Percentiles rank a stretch among this genome's conserved stretches.
Evolutionary conservation across 345 rosid genomes (phyloP).

Genomic region (Fremontodendron californicum): DNA sequence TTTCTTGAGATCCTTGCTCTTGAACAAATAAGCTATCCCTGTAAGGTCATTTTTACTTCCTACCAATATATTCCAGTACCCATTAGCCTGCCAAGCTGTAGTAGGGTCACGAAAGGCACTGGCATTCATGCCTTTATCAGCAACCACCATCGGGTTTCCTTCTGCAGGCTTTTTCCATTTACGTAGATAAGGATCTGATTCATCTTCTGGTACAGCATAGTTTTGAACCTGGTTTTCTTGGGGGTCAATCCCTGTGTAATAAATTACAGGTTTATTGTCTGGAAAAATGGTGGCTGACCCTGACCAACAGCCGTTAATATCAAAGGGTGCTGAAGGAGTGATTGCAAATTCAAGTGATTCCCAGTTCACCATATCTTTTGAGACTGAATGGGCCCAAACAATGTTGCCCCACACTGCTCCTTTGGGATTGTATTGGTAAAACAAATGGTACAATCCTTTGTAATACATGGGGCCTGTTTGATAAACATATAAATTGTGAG

Average conservation of each 20-base stretch:
- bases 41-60: slow-evolving; percentile 44
- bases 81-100: slow-evolving; percentile 61
- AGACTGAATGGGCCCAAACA: slow-evolving; percentile 92
- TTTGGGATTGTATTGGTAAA: slow-evolving; percentile 84
- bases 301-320: slow-evolving; percentile 75
- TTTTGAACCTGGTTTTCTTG: slow-evolving; percentile 50
- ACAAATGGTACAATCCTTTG: slow-evolving; percentile 73
- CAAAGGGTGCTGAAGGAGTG: slow-evolving; percentile 62
- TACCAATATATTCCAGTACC: slow-evolving; percentile 55
- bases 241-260: slow-evolving; percentile 66
- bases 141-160: slow-evolving; percentile 55
- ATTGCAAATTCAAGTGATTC: slow-evolving; percentile 61
- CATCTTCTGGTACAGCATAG: slow-evolving; percentile 61
- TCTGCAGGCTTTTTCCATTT: slow-evolving; percentile 70
- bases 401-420: slow-evolving; percentile 91
- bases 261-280: slow-evolving; percentile 45
- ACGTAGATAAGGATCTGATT: slow-evolving; percentile 65
- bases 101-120: slow-evolving; percentile 88
- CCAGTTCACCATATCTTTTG: slow-evolving; percentile 79
- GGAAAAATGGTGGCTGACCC: slow-evolving; percentile 81
- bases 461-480: slow-evolving; percentile 60
- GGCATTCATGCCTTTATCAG: slow-evolving; percentile 46
- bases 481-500: neutral
- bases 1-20: slow-evolving; percentile 53
- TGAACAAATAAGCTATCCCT: slow-evolving; percentile 59